A percentile compares a stretch with the other conserved stretches of the same genome.
Evolutionary conservation across 1,139 yeast species (phyloP).

Genomic region (Yamadazyma kanchanaburiensis): DNA sequence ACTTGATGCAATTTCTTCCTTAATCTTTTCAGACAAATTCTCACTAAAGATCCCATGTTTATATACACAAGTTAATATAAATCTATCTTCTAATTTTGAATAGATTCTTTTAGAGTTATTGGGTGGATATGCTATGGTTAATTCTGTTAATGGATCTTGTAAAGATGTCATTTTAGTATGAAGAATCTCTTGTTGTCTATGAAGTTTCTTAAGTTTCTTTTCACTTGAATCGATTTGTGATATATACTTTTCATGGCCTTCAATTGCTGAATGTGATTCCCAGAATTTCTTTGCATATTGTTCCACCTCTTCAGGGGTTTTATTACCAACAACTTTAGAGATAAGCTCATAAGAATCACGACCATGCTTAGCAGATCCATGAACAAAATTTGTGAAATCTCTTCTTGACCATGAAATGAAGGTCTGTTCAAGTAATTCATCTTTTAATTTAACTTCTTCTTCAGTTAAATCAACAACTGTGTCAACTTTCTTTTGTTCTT

Average conservation of each 20-base stretch:
- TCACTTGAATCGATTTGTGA: conserved; percentile 89
- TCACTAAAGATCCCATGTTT: conserved; percentile 75
- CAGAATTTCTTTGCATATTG: conserved; percentile 72
- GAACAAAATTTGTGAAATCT: conserved; percentile 84
- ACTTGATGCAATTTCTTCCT: conserved; percentile 68
- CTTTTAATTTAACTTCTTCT: conserved; percentile 67
- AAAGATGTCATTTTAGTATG: conserved; percentile 59
- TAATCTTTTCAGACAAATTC: conserved; percentile 68
- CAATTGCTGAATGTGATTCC: conserved; percentile 67
- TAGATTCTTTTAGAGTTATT: conserved; percentile 85
- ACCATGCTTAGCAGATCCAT: conserved; percentile 78
- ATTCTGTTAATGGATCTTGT: conserved; percentile 70
- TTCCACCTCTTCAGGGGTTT: conserved; percentile 66
- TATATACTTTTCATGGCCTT: conserved; percentile 82
- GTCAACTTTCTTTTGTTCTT: conserved; percentile 66
- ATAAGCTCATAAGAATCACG: conserved; percentile 59
- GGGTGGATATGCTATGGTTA: conserved; percentile 83
- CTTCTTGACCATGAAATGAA: conserved; percentile 83
- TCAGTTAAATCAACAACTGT: conserved; percentile 69
- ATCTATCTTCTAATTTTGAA: conserved; percentile 84
- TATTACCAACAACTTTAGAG: conserved; percentile 63
- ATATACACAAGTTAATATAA: conserved; percentile 67
- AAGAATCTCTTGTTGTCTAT: conserved; percentile 64
- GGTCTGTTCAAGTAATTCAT: conserved; percentile 57
- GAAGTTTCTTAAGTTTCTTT: conserved; percentile 63